These are phyloP conservation scores for Microdochium nivale DNA, from an alignment of 2,329 filamentous ascomycete genomes.

Conservation along the genomic window DNA sequence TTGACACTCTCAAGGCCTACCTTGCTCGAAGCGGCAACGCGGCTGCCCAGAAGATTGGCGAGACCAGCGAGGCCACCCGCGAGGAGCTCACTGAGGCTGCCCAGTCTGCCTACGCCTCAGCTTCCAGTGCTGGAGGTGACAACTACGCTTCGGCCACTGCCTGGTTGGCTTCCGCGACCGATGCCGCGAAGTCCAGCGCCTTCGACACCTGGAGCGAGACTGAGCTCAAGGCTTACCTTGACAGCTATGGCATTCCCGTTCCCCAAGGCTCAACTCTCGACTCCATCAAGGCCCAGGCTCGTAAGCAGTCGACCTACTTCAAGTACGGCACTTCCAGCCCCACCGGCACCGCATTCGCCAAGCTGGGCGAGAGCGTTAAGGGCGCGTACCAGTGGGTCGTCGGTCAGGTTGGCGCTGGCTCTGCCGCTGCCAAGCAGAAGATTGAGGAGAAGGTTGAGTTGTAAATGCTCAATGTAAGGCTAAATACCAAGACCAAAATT, in stretches of 20 bases:
- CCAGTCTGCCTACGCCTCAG: conserved; percentile 50
- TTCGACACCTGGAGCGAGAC: conserved; percentile 69
- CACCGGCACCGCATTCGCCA: conserved; percentile 55
- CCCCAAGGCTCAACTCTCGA: conserved; percentile 62
- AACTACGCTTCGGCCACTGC: conserved; percentile 62
- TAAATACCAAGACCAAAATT: background rate
- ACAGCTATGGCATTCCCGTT: conserved; percentile 63
- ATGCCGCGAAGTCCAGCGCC: conserved; percentile 51
- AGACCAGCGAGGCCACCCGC: conserved; percentile 57
- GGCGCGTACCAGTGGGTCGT: conserved; percentile 43
- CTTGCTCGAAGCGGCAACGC: conserved; percentile 42
- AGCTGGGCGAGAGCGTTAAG: conserved; percentile 42
- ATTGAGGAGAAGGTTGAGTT: conserved; percentile 40
- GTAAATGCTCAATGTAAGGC: conserved; percentile 22
- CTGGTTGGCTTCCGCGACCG: conserved; percentile 59
- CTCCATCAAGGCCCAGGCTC: conserved; percentile 61
- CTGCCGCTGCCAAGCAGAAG: conserved; percentile 39
- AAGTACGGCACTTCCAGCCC: conserved; percentile 64
- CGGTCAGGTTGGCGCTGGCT: conserved; percentile 37
- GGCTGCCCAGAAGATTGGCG: conserved; percentile 47
- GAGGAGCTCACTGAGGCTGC: conserved; percentile 65
- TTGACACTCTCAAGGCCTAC: conserved; percentile 59
- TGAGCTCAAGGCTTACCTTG: conserved; percentile 71
- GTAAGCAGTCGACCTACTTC: conserved; percentile 69
- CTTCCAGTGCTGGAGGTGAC: conserved; percentile 47